Evolutionary conservation across 2,329 filamentous ascomycete genomes (phyloP).

Genomic region (Mariannaea elegans): DNA sequence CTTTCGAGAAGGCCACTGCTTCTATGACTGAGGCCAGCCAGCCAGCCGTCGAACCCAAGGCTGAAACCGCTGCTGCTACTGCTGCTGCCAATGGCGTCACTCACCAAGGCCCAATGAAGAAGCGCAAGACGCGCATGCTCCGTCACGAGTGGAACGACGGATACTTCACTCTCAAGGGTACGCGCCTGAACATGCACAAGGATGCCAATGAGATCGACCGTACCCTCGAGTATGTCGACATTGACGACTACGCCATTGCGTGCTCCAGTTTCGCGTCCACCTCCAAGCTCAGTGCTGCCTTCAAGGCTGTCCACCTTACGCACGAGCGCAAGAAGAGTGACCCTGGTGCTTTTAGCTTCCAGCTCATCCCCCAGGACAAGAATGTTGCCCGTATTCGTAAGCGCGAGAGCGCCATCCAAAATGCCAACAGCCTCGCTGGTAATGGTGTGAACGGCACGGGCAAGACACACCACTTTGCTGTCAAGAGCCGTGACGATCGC

Average conservation of each 20-base stretch:
- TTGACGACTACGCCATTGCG: slow-evolving; percentile 88
- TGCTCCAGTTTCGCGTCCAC: slow-evolving; percentile 80
- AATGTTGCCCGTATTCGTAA: slow-evolving; percentile 63
- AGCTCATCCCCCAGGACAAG: slow-evolving; percentile 78
- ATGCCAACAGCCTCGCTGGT: slow-evolving; percentile 40
- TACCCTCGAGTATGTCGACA: slow-evolving; percentile 82
- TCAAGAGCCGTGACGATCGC: slow-evolving; percentile 79
- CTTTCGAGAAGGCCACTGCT: slow-evolving; percentile 57
- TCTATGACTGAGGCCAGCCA: slow-evolving; percentile 43
- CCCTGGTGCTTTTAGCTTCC: slow-evolving; percentile 80
- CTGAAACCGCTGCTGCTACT: slow-evolving; percentile 36
- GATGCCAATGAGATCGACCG: slow-evolving; percentile 60
- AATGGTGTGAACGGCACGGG: slow-evolving; percentile 68
- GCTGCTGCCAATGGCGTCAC: slow-evolving; percentile 62
- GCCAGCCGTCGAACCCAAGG: slow-evolving; percentile 19
- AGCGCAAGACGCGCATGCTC: slow-evolving; percentile 87
- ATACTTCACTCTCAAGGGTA: slow-evolving; percentile 86
- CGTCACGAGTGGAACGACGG: slow-evolving; percentile 94
- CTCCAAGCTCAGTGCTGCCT: slow-evolving; percentile 85
- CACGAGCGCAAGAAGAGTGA: slow-evolving; percentile 62
- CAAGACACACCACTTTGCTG: slow-evolving; percentile 95
- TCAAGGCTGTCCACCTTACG: slow-evolving; percentile 79
- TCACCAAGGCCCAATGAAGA: slow-evolving; percentile 91
- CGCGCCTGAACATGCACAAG: slow-evolving; percentile 79
- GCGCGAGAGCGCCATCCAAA: slow-evolving; percentile 59